Conservation (phyloP, 345 rosid species). For the Eucalyptus cloeziana region DNA sequence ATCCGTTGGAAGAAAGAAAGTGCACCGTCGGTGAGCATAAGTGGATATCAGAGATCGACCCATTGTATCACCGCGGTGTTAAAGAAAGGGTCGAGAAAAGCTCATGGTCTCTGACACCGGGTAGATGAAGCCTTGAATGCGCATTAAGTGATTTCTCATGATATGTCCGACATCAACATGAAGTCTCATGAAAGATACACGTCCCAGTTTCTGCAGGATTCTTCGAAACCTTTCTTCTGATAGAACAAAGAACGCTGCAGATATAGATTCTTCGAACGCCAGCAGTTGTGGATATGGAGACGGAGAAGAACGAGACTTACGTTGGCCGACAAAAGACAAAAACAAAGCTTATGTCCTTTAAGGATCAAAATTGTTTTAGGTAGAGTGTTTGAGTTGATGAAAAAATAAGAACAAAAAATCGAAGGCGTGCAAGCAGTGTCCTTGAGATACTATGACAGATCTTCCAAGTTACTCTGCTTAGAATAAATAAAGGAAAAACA, state of each 20-base stretch:
- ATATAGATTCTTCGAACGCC: background rate
- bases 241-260: background rate
- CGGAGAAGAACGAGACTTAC: background rate
- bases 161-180: background rate
- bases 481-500: no score
- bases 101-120: background rate
- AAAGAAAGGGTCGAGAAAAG: background rate
- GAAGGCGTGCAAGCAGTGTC: no score
- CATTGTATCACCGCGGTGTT: rapidly evolving
- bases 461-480: no score
- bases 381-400: no score
- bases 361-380: background rate
- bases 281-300: background rate
- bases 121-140: background rate
- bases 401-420: no score
- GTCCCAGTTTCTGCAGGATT: background rate
- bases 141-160: background rate
- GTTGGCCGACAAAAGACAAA: background rate
- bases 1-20: background rate
- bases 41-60: background rate
- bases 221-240: background rate
- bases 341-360: background rate
- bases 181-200: background rate
- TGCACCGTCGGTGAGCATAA: background rate
- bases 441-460: no score